These are phyloP conservation scores for Euphorbia schlechtendalii DNA, from an alignment of 441 rosid genomes.

Conservation along the genomic window DNA sequence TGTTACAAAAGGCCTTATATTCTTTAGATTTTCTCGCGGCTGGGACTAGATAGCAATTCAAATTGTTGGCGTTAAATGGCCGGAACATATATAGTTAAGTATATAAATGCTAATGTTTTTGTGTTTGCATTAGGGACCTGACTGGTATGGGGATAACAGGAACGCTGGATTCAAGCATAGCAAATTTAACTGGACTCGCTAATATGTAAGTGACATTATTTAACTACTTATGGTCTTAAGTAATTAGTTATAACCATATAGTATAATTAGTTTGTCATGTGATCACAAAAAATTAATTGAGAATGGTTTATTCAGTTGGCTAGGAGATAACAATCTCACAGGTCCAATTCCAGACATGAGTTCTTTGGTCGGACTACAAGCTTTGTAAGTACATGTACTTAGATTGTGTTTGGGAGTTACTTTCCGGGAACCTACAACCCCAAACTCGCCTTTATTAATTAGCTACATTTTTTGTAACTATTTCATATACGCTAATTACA, in stretches of 20 bases:
- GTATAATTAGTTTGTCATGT: background rate
- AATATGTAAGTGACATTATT: slow-evolving; percentile 46
- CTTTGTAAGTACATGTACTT: slow-evolving; percentile 61
- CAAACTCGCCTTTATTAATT: too few species aligned
- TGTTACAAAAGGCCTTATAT: too few species aligned
- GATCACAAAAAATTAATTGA: slow-evolving; percentile 1
- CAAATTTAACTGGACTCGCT: slow-evolving; percentile 49
- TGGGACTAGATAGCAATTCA: too few species aligned
- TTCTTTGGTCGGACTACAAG: slow-evolving; percentile 37
- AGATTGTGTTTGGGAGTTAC: too few species aligned
- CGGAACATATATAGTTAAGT: background rate
- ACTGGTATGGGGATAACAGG: slow-evolving; percentile 58
- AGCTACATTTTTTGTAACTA: too few species aligned
- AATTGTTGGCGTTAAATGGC: too few species aligned
- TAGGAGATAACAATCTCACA: slow-evolving; percentile 58
- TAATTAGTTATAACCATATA: background rate
- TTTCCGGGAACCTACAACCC: too few species aligned
- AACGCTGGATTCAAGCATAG: slow-evolving; percentile 41
- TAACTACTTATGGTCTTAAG: background rate
- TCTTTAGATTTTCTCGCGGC: too few species aligned
- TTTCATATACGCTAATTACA: too few species aligned
- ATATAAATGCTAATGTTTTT: background rate
- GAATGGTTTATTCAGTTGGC: slow-evolving; percentile 42
- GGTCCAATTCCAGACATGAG: slow-evolving; percentile 67
- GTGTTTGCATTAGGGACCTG: slow-evolving; percentile 41